phyloP scores from a whole-genome alignment of 768 basidiomycete species.

The Fistulinella prunicolor region DNA sequence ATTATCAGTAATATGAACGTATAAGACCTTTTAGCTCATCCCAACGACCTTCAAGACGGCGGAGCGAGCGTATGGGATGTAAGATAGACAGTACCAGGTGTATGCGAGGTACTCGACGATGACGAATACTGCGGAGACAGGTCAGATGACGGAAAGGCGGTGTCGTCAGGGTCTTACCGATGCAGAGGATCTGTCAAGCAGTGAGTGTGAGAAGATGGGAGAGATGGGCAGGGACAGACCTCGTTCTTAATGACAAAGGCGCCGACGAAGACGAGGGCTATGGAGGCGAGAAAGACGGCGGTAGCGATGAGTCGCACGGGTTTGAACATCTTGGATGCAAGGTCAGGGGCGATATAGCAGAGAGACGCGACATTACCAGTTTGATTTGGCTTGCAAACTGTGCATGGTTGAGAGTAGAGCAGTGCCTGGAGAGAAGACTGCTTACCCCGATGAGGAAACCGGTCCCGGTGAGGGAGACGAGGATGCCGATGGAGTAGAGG shows the following conservation, averaged over 20 bases:
- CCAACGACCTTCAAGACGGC: constrained; percentile 67
- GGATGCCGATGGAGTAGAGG: constrained; percentile 77
- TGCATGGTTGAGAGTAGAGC: constrained; percentile 1
- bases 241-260: constrained; percentile 76
- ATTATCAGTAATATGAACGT: too few relatives aligned
- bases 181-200: constrained; percentile 54
- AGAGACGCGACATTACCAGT: constrained; percentile 46
- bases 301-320: constrained; percentile 84
- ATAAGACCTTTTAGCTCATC: constrained; percentile 21
- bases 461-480: constrained; percentile 81
- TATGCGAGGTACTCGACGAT: constrained; percentile 90
- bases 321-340: constrained; percentile 78
- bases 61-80: constrained; percentile 87
- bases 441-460: constrained; percentile 89
- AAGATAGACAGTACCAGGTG: constrained; percentile 84
- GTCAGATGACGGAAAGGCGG: neutral
- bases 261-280: constrained; percentile 79
- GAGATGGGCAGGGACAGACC: constrained; percentile 38
- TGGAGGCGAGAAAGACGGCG: constrained; percentile 71
- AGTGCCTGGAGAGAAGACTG: constrained; percentile 8
- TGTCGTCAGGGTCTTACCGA: constrained; percentile 41
- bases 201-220: neutral
- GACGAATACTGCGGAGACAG: constrained; percentile 65
- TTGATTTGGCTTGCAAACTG: constrained; percentile 81
- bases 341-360: neutral